Evolutionary conservation across 129 eudicot species (phyloP).

Genomic region (Pseudognaphalium luteoalbum): DNA sequence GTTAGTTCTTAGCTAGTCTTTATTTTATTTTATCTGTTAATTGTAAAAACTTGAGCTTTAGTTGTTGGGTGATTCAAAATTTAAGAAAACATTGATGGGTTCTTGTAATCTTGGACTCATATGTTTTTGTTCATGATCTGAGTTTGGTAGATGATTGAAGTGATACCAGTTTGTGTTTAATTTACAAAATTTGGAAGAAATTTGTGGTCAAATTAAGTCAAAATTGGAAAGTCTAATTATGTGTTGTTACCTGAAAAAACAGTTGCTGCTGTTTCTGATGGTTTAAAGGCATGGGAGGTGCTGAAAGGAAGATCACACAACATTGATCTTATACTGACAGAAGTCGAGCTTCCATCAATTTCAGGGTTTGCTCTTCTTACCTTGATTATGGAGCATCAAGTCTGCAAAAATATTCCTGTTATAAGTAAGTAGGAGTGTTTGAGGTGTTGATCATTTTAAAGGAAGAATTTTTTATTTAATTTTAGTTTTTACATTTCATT

Average conservation of each 20-base stretch:
- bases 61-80: not conserved
- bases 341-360: slow-evolving; percentile 82
- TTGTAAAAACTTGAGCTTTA: not conserved
- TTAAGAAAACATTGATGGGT: slow-evolving; percentile 2
- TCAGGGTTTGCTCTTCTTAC: slow-evolving; percentile 86
- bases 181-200: not conserved
- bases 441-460: not conserved
- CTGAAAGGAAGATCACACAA: slow-evolving; percentile 57
- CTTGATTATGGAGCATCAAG: slow-evolving; percentile 70
- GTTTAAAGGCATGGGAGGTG: slow-evolving; percentile 88
- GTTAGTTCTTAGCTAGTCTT: slow-evolving; percentile 23
- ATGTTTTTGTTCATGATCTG: not conserved
- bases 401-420: slow-evolving; percentile 87
- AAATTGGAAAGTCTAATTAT: slow-evolving; percentile 11
- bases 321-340: slow-evolving; percentile 81
- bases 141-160: not conserved
- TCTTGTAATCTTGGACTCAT: not conserved
- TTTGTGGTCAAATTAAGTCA: slow-evolving; percentile 8
- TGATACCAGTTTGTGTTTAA: not conserved
- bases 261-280: slow-evolving; percentile 92
- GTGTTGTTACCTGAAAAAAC: slow-evolving; percentile 22
- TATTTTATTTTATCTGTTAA: not conserved
- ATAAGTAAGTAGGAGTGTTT: slow-evolving; percentile 57
- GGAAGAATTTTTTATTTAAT: not conserved
- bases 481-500: not conserved